phyloP scores from a whole-genome alignment of 192 early-diverging fungal genomes.

The Borealophlyctis nickersoniae region DNA sequence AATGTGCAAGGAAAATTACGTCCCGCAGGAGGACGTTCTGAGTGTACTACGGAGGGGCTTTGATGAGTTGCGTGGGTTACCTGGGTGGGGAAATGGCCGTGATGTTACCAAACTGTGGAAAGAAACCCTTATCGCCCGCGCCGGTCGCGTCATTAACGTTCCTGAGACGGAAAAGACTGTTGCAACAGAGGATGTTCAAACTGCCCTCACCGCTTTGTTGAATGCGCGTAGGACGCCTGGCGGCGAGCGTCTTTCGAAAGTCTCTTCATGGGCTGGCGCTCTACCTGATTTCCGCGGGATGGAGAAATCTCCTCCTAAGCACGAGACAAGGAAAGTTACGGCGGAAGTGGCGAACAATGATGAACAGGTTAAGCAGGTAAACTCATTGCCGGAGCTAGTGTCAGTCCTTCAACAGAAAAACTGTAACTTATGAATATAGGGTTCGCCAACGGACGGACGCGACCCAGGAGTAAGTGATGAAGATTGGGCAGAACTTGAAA shows the following conservation, averaged over 20 bases:
- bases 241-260: background rate
- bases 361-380: too few relatives aligned
- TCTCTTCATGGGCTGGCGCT: too few relatives aligned
- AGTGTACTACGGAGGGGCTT: slow-evolving; percentile 2
- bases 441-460: background rate
- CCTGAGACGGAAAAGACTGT: slow-evolving; percentile 24
- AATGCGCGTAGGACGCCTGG: background rate
- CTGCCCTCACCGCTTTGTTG: slow-evolving; percentile 20
- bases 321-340: too few relatives aligned
- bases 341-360: too few relatives aligned
- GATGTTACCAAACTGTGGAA: slow-evolving; percentile 26
- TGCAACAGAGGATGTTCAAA: slow-evolving; percentile 8
- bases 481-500: slow-evolving; percentile 28
- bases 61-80: slow-evolving; percentile 9
- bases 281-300: too few relatives aligned
- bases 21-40: slow-evolving; percentile 13
- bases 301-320: too few relatives aligned
- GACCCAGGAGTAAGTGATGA: slow-evolving; percentile 36
- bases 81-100: slow-evolving; percentile 33
- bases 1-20: slow-evolving; percentile 7
- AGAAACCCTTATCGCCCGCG: slow-evolving; percentile 7
- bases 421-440: too few relatives aligned
- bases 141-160: slow-evolving; percentile 9
- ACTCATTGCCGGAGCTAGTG: too few relatives aligned
- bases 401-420: too few relatives aligned